Base-by-base conservation (phyloP, 345 rosid species). In the Lepidium didymum region DNA sequence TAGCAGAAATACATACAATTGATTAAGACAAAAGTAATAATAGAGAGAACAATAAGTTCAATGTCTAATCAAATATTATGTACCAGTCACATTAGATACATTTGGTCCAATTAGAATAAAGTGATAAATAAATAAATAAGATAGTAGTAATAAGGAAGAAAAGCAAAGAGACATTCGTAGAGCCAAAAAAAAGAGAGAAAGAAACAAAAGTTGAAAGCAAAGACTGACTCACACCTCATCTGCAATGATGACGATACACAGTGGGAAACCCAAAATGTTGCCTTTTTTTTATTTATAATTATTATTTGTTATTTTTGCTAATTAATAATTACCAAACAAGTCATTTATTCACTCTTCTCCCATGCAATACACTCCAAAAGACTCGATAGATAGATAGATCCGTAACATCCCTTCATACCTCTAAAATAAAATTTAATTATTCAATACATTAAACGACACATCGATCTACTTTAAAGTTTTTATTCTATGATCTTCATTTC, bases 111-210 rank as follows among this genome's bases (percentile, higher is more conserved):
- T 13, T 37, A 52, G 40, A 51, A 54, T 42, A 54, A 15, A 37
- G 9, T 51, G 8, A 19, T 18, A 7, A 41, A 37, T 37, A 45
- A 0, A 57, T 35, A 46, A 19, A 55, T 3, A 21, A 0, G 18
- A 13, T 12, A 6, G 2, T 29, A 16, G 37, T 13, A 37, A 62
- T 56, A 73, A 49, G 41, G 78, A 59, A 67, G 63, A 74, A 74
- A 75, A 75, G 75, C 70, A 75, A 75, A 55, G 69, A 69, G 75
- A 75, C 75, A 75, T 75, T 69, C 75, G 67, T 69, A 68, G 66
- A 34, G 59, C 33, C 70, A 50, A 21, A 63, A 41, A 58, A 75
- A 62, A n/a, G n/a, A 57, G 67, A 54, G 67, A 68, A 69, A 45
- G 74, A 69, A 68, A 75, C 70, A 62, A 69, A 75, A 75, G 78